Base-by-base conservation (phyloP, 2,329 filamentous ascomycete genomes). In the Hymenoscyphus linearis region DNA sequence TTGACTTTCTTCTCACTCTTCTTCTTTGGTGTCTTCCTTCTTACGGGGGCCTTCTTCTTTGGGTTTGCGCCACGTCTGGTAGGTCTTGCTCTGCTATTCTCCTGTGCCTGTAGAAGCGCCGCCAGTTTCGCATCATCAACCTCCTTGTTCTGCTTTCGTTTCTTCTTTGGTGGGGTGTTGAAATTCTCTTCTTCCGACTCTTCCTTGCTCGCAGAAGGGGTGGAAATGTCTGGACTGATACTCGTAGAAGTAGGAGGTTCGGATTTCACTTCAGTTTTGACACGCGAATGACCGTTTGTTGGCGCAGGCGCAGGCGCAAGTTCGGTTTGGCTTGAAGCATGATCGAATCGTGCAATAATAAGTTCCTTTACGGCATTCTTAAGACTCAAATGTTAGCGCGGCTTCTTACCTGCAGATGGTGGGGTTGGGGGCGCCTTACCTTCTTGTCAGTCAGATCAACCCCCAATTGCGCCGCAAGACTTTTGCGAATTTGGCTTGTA, bases 71-170 rank as follows among this genome's bases (percentile, higher is more conserved):
- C 90, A 6, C 91, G 90, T 52, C 93, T 84, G 2, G 93, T 97
- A 18, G 90, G 82, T 55, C 85, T 86, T 2, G 78, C 79, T 56
- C 83, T 77, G 62, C 85, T 82, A 75, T 98, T 96, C 77, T 97
- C 91, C 74, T 98, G 90, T 0, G 92, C 93, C 76, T 99, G 95
- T 37, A 99, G 80, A 74, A 89, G 85, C 16, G 92, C 92, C 0
- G 95, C 95, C 64, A 93, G 85, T 52, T 89, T 86, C 36, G 93
- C 95, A 75, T 99, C 95, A 35, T 96, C 91, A 67, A 84, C 78
- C 31, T 85, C 82, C 53, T 84, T 82, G 52, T 84, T 82, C 72
- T 79, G 55, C 59, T 70, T 70, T 58, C 59, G 75, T 67, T 91
- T 91, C 73, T 87, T 90, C 65, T 77, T 73, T 4, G 77, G 78